Evolutionary conservation across 2,329 filamentous ascomycete species (phyloP), one percentile per base, ranked within the genome.

Genomic region (Ambrosiella beaveri): DNA sequence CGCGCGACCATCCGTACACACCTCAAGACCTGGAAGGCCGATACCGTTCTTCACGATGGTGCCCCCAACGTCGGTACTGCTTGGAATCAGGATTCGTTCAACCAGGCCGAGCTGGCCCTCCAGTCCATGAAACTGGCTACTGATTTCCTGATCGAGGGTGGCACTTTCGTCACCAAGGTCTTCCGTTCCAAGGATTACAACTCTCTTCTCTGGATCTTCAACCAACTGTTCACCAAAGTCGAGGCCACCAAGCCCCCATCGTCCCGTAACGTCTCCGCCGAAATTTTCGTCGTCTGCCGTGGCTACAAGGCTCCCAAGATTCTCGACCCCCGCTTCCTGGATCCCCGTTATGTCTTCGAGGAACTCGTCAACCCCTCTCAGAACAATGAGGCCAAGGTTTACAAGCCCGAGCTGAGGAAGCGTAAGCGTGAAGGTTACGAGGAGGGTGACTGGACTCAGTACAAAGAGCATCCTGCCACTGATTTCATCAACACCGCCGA

Each of bases 131-230:
- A 94, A 70, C 75, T 98, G 59, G 93, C 93, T 2, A 95, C 89
- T 0, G 91, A 98, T 64, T 98, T 98, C 65, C 72, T 98, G 59
- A 78, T 81, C 15, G 85, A 91, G 68, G 88, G 90, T 51, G 93
- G 93, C 63, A 91, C 84, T 7, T 97, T 97, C 63, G 90, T 97
- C 50, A 97, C 91, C 58, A 98, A 98, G 72, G 88, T 98, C 49
- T 98, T 98, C 75, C 76, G 93, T 62, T 95, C 88, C 39, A 97
- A 96, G 68, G 91, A 98, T 68, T 97, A 95, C 74, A 96, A 96
- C 68, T 84, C 88, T 60, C 73, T 98, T 51, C 78, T 97, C 54
- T 98, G 93, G 93, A 90, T 97, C 39, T 89, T 97, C 74, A 95
- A 95, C 68, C 93, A 98, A 70, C 77, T 98, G 62, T 98, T 98